A percentile compares a stretch with the other conserved stretches of the same genome.
These are phyloP conservation scores for Alternaria arborescens DNA, from an alignment of 2,329 filamentous ascomycete genomes.

Conservation along the genomic window DNA sequence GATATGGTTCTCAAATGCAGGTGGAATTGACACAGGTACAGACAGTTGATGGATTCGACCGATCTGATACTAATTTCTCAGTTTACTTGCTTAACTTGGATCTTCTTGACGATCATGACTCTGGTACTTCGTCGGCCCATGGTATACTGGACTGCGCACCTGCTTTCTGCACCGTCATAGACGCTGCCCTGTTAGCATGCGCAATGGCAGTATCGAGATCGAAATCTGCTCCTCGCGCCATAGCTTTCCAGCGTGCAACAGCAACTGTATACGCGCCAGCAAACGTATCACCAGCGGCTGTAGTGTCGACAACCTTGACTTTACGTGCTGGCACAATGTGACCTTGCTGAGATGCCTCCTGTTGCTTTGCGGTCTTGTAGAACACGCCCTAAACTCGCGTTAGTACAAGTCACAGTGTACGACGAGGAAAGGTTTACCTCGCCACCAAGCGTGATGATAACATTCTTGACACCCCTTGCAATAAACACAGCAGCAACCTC, in stretches of 20 bases:
- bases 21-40: not conserved
- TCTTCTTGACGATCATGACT: slow-evolving; percentile 14
- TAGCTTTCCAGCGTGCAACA: slow-evolving; percentile 63
- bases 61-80: too few relatives aligned
- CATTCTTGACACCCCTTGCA: slow-evolving; percentile 72
- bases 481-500: slow-evolving; percentile 64
- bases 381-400: slow-evolving; percentile 48
- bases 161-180: slow-evolving; percentile 69
- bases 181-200: slow-evolving; percentile 69
- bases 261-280: slow-evolving; percentile 85
- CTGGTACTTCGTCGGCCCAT: slow-evolving; percentile 64
- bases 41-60: not conserved
- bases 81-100: not conserved
- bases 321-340: slow-evolving; percentile 68
- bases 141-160: slow-evolving; percentile 75
- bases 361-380: slow-evolving; percentile 56
- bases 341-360: slow-evolving; percentile 55
- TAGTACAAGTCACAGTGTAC: slow-evolving; percentile 20
- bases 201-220: slow-evolving; percentile 66
- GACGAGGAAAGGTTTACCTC: slow-evolving; percentile 60
- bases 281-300: slow-evolving; percentile 93
- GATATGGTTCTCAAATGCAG: too few relatives aligned
- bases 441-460: slow-evolving; percentile 85
- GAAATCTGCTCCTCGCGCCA: slow-evolving; percentile 53
- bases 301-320: slow-evolving; percentile 87